Base-by-base conservation (phyloP, 345 rosid genomes). In the Lepidium aucheri region DNA sequence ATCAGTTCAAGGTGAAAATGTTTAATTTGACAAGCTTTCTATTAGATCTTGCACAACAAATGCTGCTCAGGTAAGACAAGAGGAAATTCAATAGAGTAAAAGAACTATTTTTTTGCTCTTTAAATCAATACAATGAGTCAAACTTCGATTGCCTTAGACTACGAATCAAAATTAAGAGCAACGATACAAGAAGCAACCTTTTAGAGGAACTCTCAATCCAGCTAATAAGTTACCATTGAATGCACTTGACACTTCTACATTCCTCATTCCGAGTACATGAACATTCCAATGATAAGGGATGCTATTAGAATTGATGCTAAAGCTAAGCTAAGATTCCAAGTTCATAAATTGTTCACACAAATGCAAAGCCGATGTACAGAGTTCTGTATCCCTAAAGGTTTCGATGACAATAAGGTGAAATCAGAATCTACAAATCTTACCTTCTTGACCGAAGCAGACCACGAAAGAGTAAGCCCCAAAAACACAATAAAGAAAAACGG, bases 401-500 rank as follows among this genome's bases (percentile, higher is more conserved):
- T 17, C 58, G 39, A 10, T 11, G 8, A 17, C 16, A 20, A 4
- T 24, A 6, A 24, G 0, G 32, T 56, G 26, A 43, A 45, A 56
- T 22, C 16, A 1, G n/a, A 67, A 36, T 43, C 54, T 26, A 14
- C 8, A 32, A 24, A 26, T 28, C 58, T 18, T 12, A 74, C 78
- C 74, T 74, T 74, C 46, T 74, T 74, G 10, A 74, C 78, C 0
- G 78, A 74, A 67, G 77, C 77, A 50, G 77, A 74, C 77, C 77
- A 74, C 2, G 99, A 95, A 14, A 95, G 95, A 43, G 82, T 73
- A 35, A 95, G 99, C 0, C 99, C 99, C 58, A 89, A 67, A 69
- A 91, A 91, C 30, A 95, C 96, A 22, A 95, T 87, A 63, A 91
- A 91, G 85, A 95, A 95, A 68, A 91, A 95, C 0, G 97, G 99